Evolutionary conservation across 768 basidiomycete genomes (phyloP), one percentile per base, ranked within the genome.

Genomic region (Kwoniella shandongensis): DNA sequence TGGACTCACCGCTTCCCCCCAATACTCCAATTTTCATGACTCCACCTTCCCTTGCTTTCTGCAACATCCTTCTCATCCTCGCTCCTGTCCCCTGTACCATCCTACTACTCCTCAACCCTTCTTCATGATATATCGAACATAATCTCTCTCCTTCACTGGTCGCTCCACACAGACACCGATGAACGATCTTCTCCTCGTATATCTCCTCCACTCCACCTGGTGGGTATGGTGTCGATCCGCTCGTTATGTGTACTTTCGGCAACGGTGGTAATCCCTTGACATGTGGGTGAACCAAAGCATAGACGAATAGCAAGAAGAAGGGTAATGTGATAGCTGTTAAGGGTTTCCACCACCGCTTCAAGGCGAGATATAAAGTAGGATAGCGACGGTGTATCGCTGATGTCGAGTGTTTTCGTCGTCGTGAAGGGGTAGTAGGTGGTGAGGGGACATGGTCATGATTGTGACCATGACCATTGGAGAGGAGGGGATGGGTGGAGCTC

Each of bases 1-100:
- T 29, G 11, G n/a, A 66, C 70, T 53, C 52, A 75, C 73, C 70
- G 47, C 70, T 72, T 18, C 74, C 74, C 10, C 74, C 74, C 17
- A 75, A 48, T 18, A 75, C 57, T 36, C 74, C 74, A 13, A 75
- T 61, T 30, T 72, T 70, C 18, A 75, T 22, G 17, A 18, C 27
- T 27, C 58, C 32, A 4, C 69, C 72, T 26, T 64, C 64, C 44
- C 61, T 66, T 8, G 63, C 74, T 42, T 66, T 68, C 26, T 63
- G 54, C 20, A 75, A 27, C 41, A 69, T 52, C 44, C 60, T 55
- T 47, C 66, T 55, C 38, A 75, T 50, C 52, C 74, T 63, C 23
- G 64, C 68, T 18, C 72, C 72, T 2, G 64, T 50, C 7, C 72
- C 72, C n/a, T 65, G 45, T 15, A 64, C 52, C 13, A 73, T 39